Conservation (phyloP, 2,329 filamentous ascomycete genomes). For the Chalaropsis thielavioides region DNA sequence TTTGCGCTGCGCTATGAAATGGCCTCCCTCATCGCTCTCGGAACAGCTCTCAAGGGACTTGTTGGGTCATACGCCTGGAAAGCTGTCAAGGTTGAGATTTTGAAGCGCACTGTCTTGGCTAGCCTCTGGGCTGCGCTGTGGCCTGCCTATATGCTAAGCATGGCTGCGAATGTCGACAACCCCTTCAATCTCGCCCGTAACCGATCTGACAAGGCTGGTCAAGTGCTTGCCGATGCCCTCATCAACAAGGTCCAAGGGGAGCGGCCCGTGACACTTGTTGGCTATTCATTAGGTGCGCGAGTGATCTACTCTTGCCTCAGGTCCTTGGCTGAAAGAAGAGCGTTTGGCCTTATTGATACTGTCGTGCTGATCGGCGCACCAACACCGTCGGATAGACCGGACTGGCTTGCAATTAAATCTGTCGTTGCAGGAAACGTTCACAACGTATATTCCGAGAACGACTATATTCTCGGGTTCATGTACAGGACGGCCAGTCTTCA, state of each 20-base stretch:
- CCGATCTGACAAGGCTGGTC: slow-evolving; percentile 65
- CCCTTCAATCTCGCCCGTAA: slow-evolving; percentile 66
- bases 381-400: slow-evolving; percentile 51
- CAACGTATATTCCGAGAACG: slow-evolving; percentile 78
- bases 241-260: slow-evolving; percentile 73
- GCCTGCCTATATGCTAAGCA: slow-evolving; percentile 51
- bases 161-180: slow-evolving; percentile 60
- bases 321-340: slow-evolving; percentile 58
- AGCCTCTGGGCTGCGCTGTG: slow-evolving; percentile 54
- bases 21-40: slow-evolving; percentile 59
- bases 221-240: slow-evolving; percentile 66
- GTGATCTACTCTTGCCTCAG: slow-evolving; percentile 73
- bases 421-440: slow-evolving; percentile 72
- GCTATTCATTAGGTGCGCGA: slow-evolving; percentile 67
- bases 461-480: slow-evolving; percentile 74
- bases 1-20: slow-evolving; percentile 80
- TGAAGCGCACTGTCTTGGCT: slow-evolving; percentile 56
- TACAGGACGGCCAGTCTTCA: slow-evolving; percentile 76
- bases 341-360: slow-evolving; percentile 72
- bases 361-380: slow-evolving; percentile 74
- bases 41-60: slow-evolving; percentile 55
- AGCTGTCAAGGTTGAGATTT: slow-evolving; percentile 57
- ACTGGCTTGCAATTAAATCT: slow-evolving; percentile 64
- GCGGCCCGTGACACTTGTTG: slow-evolving; percentile 63
- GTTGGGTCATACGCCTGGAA: slow-evolving; percentile 63